These are phyloP conservation scores for Eucalyptus curtisii DNA, from an alignment of 345 rosid genomes.

Conservation along the genomic window DNA sequence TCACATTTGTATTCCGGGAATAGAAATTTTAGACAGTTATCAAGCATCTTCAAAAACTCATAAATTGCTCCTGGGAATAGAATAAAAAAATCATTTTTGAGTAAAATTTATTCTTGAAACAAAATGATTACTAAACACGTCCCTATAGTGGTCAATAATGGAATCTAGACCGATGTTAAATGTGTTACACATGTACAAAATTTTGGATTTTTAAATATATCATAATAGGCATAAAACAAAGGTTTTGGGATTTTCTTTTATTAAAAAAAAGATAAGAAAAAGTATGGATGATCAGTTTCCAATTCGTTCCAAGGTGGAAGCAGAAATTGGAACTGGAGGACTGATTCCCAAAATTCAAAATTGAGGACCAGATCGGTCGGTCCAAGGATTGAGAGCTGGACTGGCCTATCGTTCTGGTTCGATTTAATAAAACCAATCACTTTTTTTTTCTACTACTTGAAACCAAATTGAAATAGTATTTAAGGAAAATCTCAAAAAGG, in stretches of 20 bases:
- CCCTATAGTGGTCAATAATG: accelerated
- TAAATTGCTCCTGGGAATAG: accelerated
- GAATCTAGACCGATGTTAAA: accelerated
- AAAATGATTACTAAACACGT: accelerated
- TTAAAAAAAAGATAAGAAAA: no score
- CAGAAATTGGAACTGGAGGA: accelerated
- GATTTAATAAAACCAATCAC: no score
- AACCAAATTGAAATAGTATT: no score
- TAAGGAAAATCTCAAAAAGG: no score
- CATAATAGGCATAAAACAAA: no score
- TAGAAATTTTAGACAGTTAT: accelerated
- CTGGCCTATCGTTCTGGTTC: accelerated
- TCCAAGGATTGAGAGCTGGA: accelerated
- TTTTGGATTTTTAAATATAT: no score
- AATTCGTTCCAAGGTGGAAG: accelerated
- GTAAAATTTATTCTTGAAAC: no score
- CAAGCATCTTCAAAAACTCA: accelerated
- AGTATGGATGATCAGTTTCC: accelerated
- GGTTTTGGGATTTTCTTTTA: no score
- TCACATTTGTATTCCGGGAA: accelerated
- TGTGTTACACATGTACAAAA: no score
- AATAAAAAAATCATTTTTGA: no score
- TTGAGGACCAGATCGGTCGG: accelerated
- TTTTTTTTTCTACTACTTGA: no score
- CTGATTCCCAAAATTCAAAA: no score